These are phyloP conservation scores for Metschnikowia picachoensis DNA, from an alignment of 805 yeast genomes.

Conservation along the genomic window DNA sequence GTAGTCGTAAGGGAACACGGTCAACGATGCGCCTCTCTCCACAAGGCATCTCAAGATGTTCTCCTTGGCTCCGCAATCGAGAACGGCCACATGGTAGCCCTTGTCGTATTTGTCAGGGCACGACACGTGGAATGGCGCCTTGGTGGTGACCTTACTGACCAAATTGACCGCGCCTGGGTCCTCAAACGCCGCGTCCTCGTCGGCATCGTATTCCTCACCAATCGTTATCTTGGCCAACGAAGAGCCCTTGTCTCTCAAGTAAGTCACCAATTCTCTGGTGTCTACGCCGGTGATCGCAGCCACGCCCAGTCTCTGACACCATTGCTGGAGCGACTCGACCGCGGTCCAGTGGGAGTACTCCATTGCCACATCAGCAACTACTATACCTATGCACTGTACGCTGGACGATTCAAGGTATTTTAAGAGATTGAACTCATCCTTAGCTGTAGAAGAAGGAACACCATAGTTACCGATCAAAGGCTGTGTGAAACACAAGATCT, in stretches of 20 bases:
- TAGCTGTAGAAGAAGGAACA: constrained; percentile 80
- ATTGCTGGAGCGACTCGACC: constrained; percentile 86
- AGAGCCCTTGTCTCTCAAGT: constrained; percentile 94
- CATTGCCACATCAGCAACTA: constrained; percentile 93
- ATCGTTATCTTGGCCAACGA: constrained; percentile 85
- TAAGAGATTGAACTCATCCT: constrained; percentile 80
- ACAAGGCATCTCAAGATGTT: constrained; percentile 92
- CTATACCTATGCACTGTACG: constrained; percentile 92
- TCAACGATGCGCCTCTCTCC: constrained; percentile 90
- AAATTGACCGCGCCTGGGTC: constrained; percentile 89
- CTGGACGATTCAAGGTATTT: constrained; percentile 89
- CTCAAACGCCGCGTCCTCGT: constrained; percentile 82
- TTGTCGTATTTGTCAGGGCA: constrained; percentile 53
- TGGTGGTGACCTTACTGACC: constrained; percentile 92
- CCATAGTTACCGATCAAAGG: constrained; percentile 98
- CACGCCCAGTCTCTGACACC: constrained; percentile 96
- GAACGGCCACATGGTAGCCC: constrained; percentile 77
- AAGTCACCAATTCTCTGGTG: constrained; percentile 90
- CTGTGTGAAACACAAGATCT: constrained; percentile 93
- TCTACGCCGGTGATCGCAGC: constrained; percentile 96
- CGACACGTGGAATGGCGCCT: constrained; percentile 86
- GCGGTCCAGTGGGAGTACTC: constrained; percentile 99
- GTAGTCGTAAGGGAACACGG: constrained; percentile 94
- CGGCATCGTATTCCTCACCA: constrained; percentile 89
- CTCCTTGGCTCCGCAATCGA: constrained; percentile 98